A percentile compares a stretch with the other conserved stretches of the same genome.
Evolutionary conservation across 495 filamentous ascomycete genomes (phyloP).

Genomic region (Tuber umbilicatum): DNA sequence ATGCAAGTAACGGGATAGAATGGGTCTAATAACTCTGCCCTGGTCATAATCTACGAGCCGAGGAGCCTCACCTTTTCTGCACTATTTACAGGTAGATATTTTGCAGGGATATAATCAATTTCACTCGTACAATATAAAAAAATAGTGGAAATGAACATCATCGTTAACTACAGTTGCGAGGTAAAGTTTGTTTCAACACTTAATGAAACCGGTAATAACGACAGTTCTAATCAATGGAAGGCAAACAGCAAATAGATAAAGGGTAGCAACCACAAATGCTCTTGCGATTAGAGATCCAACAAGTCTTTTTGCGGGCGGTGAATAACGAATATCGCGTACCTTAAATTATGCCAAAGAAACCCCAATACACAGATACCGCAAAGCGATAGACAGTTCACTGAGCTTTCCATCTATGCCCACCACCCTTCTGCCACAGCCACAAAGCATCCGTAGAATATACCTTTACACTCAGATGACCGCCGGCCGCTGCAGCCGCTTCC

Average conservation of each 20-base stretch:
- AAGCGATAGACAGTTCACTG: conserved; percentile 11
- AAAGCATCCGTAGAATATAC: conserved; percentile 83
- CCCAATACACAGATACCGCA: not conserved
- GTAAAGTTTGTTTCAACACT: not conserved
- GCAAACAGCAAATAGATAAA: not conserved
- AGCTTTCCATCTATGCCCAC: conserved; percentile 39
- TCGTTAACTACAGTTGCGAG: not conserved
- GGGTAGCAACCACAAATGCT: not conserved
- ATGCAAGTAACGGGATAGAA: not conserved
- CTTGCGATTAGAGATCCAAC: not conserved
- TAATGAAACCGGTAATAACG: not conserved
- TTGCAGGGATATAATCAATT: no score
- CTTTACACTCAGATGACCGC: conserved; percentile 56
- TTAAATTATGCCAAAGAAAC: not conserved
- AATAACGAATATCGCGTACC: not conserved
- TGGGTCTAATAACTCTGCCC: not conserved
- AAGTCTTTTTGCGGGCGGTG: not conserved
- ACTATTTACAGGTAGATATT: not conserved
- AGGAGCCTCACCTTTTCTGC: not conserved
- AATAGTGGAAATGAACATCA: not conserved
- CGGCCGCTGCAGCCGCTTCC: conserved; percentile 56
- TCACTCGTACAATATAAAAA: no score
- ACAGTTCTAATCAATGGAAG: not conserved
- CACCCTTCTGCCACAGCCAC: conserved; percentile 56
- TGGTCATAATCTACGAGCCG: not conserved